These are phyloP conservation scores for Balamuthia mandrillaris DNA, from an alignment of 208 protist genomes.

Conservation along the genomic window DNA sequence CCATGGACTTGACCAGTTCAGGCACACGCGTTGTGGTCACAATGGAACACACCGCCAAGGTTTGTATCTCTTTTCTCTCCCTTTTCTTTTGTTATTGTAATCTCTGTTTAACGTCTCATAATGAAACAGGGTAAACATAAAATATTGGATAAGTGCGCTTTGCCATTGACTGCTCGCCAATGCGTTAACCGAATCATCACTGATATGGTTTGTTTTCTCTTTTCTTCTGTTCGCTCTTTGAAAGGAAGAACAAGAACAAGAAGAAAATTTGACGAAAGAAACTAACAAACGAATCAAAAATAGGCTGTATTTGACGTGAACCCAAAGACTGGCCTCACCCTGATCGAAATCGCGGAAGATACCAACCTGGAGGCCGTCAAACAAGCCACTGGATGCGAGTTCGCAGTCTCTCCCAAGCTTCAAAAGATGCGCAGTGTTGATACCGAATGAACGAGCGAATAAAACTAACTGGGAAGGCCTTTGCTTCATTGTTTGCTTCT, in stretches of 20 bases:
- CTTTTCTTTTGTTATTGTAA: constrained; percentile 22
- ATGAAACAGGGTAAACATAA: constrained; percentile 77
- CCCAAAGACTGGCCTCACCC: constrained; percentile 70
- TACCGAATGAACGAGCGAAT: too few species aligned
- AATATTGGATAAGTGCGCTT: constrained; percentile 86
- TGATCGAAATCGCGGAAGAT: constrained; percentile 87
- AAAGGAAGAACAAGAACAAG: background rate
- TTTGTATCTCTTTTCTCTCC: background rate
- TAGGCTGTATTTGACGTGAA: constrained; percentile 90
- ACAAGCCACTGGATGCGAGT: constrained; percentile 75
- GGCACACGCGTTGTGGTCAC: constrained; percentile 89
- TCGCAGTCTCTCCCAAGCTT: background rate
- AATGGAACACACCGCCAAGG: constrained; percentile 93
- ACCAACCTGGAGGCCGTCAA: constrained; percentile 87
- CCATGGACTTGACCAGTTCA: constrained; percentile 86
- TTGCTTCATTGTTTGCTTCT: too few species aligned
- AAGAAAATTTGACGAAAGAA: background rate
- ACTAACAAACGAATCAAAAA: background rate
- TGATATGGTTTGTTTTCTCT: constrained; percentile 74
- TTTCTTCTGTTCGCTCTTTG: background rate
- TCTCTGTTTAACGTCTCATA: background rate
- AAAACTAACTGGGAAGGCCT: too few species aligned
- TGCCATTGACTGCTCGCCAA: constrained; percentile 85
- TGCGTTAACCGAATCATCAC: constrained; percentile 92
- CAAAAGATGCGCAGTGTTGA: too few species aligned